Evolutionary conservation across 257 asterid genomes (phyloP).

Genomic region (Osmanthus fragrans): DNA sequence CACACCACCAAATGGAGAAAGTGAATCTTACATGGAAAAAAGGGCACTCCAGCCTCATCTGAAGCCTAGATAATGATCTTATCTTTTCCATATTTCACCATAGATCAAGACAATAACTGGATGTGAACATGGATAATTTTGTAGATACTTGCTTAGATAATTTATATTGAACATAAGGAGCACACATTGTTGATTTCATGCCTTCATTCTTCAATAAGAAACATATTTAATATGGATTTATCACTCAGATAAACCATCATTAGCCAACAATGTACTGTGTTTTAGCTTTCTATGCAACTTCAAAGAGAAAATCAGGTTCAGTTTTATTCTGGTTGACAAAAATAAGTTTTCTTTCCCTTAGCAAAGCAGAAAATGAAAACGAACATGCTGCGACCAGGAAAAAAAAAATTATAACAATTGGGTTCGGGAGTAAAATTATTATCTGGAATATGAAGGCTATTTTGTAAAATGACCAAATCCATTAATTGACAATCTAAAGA

Average conservation of each 20-base stretch:
- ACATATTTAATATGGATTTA: background rate
- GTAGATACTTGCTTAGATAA: background rate
- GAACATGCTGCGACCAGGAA: slow-evolving; percentile 8
- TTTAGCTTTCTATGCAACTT: background rate
- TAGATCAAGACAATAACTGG: background rate
- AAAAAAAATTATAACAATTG: background rate
- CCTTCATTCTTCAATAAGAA: background rate
- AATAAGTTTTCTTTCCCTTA: background rate
- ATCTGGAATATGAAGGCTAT: background rate
- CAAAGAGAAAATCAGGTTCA: background rate
- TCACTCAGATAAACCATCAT: background rate
- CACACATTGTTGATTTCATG: background rate
- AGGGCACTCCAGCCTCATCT: background rate
- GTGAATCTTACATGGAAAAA: slow-evolving; percentile 7
- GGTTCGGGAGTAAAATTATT: background rate
- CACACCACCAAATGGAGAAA: slow-evolving; percentile 22
- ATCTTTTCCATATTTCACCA: background rate
- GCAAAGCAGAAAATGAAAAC: background rate
- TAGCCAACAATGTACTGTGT: background rate
- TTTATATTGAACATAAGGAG: background rate
- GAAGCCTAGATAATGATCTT: slow-evolving; percentile 6
- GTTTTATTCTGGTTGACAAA: background rate
- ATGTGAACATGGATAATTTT: background rate
- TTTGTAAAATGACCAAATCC: background rate
- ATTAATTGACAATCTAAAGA: background rate